Evolutionary conservation across 768 basidiomycete genomes (phyloP), one percentile per base, ranked within the genome.

Genomic region (Amanita pseudoporphyria): DNA sequence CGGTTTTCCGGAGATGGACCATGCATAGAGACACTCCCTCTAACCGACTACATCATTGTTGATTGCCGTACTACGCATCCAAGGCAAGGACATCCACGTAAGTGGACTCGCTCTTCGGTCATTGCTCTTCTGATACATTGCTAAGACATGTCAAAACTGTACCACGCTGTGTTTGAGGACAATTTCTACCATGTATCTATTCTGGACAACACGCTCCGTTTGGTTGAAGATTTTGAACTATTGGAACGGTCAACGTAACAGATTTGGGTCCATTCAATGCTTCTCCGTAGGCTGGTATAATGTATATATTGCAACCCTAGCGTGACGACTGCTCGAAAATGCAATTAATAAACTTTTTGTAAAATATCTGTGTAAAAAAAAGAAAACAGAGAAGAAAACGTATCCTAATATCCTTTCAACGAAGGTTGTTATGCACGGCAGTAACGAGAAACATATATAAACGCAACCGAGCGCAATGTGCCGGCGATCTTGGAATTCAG

Each of bases 21-120:
- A 33, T 46, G 33, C 35, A 22, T 2, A 10, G 16, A n/a, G 31
- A 3, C 6, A 21, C n/a, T 32, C 21, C 18, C 31, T 37, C 31
- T 46, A 21, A 24, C 31, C n/a, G 37, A 49, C 28, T 41, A 40
- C 18, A 41, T 49, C 38, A 41, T 40, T 36, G 28, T 49, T 13
- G 47, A 49, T 16, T 49, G 37, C 26, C 47, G 47, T 18, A 49
- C 47, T 26, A 49, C 30, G 7, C 40, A 13, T 31, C 47, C 26
- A n/a, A 2, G 12, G 14, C 7, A 49, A 28, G 24, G 12, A 48
- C 47, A 38, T 41, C 37, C 32, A 49, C 16, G 38, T 49, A 49
- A 49, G 47, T 49, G 32, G 37, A 39, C 47, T 42, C 14, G 12
- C 1, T 33, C 46, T 35, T 49, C 31, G 30, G 37, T 40, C 37